These are phyloP conservation scores for Schrenkiella parvula DNA, from an alignment of 345 rosid species.

Conservation along the genomic window DNA sequence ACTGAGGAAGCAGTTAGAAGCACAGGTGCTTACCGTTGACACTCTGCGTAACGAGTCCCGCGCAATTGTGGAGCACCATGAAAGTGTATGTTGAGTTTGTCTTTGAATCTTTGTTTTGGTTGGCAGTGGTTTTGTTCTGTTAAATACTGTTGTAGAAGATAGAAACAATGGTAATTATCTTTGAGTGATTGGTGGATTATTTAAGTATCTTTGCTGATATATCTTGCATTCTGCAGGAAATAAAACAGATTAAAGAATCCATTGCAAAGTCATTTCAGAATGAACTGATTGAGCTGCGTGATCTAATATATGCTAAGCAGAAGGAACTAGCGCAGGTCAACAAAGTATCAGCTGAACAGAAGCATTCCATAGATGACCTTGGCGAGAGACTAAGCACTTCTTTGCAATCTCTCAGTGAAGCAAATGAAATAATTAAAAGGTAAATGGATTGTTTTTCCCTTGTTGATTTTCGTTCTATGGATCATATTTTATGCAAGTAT, in stretches of 20 bases:
- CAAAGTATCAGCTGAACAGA: constrained; percentile 69
- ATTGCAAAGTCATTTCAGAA: constrained; percentile 44
- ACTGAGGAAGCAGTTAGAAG: constrained; percentile 84
- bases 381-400: constrained; percentile 76
- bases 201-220: not conserved
- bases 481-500: not conserved
- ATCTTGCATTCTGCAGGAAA: constrained; percentile 52
- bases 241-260: constrained; percentile 60
- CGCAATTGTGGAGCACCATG: constrained; percentile 52
- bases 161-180: not conserved
- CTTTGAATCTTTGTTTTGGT: constrained; percentile 3
- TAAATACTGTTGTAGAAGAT: not conserved
- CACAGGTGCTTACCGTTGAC: constrained; percentile 69
- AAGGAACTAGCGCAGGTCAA: constrained; percentile 54
- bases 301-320: constrained; percentile 47
- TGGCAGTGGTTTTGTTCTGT: not conserved
- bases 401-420: constrained; percentile 76
- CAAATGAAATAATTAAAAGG: constrained; percentile 83
- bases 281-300: constrained; percentile 53
- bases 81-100: constrained; percentile 45
- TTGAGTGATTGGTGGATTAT: constrained; percentile 8
- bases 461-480: not conserved
- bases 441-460: constrained; percentile 19
- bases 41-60: constrained; percentile 62
- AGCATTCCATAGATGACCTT: constrained; percentile 73